Evolutionary conservation across 2,329 filamentous ascomycete species (phyloP), one percentile per base, ranked within the genome.

Genomic region (Myrmaecium sp.): DNA sequence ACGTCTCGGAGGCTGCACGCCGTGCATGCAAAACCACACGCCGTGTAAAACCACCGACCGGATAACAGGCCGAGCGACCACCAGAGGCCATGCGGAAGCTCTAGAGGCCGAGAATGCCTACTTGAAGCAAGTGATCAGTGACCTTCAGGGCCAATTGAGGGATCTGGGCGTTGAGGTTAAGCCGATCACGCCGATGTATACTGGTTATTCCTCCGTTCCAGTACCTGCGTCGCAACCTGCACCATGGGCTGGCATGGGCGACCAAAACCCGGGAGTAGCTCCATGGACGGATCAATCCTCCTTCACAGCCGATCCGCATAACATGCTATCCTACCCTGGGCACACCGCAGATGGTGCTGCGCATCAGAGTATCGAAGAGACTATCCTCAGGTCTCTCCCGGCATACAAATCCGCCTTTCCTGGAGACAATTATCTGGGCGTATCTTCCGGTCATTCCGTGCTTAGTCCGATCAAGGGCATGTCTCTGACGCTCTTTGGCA

Each of bases 1-100:
- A 28, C 62, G 77, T 21, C 70, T 76, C 17, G 74, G 79, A 37
- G 82, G 80, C 35, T 92, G 82, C 55, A 80, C 78, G 34, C 76
- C 80, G 41, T 92, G 82, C 56, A 58, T 69, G 39, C 72, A 76
- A 50, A 77, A 79, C 46, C 72, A 70, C 36, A 69, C 77, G 40
- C 69, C 79, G 43, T 92, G 82, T 55, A 74, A 69, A 53, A 83
- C 83, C 28, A 92, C 82, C 31, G 82, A 92, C 50, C 73, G 82
- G 40, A 81, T 89, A 43, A 84, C 79, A 3, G 79, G 81, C 31
- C 74, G 77, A 35, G 80, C 81, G 26, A 76, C 79, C 32, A 69
- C 73, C 30, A 64, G 82, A 40, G 82, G 82, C 28, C 82, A 86
- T 42, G 62, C 79, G 36, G 74, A 84, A 45, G 67, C 74, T 38